These are phyloP conservation scores for Epicoccum sorghinum DNA, from an alignment of 2,329 filamentous ascomycete genomes.

Conservation along the genomic window DNA sequence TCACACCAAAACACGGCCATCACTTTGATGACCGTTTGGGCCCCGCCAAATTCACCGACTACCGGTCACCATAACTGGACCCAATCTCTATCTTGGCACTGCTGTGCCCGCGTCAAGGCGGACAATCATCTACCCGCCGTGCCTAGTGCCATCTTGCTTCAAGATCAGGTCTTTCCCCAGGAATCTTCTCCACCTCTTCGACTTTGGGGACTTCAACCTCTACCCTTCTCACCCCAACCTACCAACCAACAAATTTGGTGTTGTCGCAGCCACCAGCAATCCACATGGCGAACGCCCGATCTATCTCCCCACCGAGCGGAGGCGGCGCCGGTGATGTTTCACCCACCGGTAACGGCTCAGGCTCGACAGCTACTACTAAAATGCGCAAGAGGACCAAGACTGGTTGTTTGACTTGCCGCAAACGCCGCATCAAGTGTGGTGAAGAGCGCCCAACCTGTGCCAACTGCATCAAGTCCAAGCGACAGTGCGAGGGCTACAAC, in stretches of 20 bases:
- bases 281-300: constrained; percentile 32
- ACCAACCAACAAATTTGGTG: background rate
- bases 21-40: constrained; percentile 16
- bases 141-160: constrained; percentile 23
- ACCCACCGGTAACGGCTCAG: constrained; percentile 31
- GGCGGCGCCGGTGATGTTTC: constrained; percentile 36
- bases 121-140: constrained; percentile 24
- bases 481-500: constrained; percentile 82
- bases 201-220: background rate
- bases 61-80: constrained; percentile 28
- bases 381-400: constrained; percentile 76
- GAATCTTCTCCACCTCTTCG: background rate
- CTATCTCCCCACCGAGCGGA: constrained; percentile 20
- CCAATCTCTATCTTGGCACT: constrained; percentile 35
- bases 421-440: constrained; percentile 95
- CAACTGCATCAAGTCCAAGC: constrained; percentile 87
- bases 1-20: constrained; percentile 11
- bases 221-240: background rate
- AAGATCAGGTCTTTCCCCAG: constrained; percentile 10
- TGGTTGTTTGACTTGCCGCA: constrained; percentile 90
- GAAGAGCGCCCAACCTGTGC: constrained; percentile 82
- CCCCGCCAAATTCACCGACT: constrained; percentile 26
- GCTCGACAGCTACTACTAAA: constrained; percentile 30
- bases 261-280: background rate
- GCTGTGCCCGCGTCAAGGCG: constrained; percentile 26